Evolutionary conservation across 179 eudicot species (phyloP).

Genomic region (Corrigiola litoralis): DNA sequence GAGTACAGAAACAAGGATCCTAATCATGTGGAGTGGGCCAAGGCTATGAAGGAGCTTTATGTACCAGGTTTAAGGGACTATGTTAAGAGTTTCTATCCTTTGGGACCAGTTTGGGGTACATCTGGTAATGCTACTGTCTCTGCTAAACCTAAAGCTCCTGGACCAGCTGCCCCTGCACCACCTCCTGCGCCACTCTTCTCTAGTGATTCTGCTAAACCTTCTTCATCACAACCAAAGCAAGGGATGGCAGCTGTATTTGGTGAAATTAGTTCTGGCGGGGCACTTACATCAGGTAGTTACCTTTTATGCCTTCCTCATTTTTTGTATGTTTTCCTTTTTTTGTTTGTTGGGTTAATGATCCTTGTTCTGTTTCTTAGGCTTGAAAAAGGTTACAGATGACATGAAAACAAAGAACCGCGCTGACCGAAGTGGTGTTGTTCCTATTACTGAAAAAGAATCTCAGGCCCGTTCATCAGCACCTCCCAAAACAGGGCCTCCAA

Average conservation of each 20-base stretch:
- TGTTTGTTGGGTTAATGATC: conserved; percentile 10
- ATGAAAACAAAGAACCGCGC: conserved; percentile 92
- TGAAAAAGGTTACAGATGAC: conserved; percentile 81
- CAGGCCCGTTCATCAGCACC: conserved; percentile 39
- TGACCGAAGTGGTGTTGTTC: conserved; percentile 73
- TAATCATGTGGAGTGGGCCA: conserved; percentile 93
- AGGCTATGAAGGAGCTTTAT: conserved; percentile 91
- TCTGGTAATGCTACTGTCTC: conserved; percentile 54
- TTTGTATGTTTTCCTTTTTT: background rate
- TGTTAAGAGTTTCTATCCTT: conserved; percentile 77
- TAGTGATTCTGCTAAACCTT: conserved; percentile 54
- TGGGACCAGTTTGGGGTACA: conserved; percentile 93
- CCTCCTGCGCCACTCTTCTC: conserved; percentile 78
- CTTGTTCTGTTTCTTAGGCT: conserved; percentile 45
- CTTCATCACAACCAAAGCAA: conserved; percentile 67
- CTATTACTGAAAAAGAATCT: conserved; percentile 52
- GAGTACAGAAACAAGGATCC: conserved; percentile 82
- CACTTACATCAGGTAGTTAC: conserved; percentile 64
- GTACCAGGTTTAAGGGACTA: conserved; percentile 88
- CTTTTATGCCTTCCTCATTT: background rate
- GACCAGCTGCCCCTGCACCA: conserved; percentile 57
- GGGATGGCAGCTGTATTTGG: conserved; percentile 95
- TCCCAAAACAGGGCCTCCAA: conserved; percentile 78
- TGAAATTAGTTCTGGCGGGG: conserved; percentile 72
- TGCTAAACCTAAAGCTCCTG: conserved; percentile 55